phyloP scores from a whole-genome alignment of 2,329 filamentous ascomycete species.

The Alternaria brassicae region DNA sequence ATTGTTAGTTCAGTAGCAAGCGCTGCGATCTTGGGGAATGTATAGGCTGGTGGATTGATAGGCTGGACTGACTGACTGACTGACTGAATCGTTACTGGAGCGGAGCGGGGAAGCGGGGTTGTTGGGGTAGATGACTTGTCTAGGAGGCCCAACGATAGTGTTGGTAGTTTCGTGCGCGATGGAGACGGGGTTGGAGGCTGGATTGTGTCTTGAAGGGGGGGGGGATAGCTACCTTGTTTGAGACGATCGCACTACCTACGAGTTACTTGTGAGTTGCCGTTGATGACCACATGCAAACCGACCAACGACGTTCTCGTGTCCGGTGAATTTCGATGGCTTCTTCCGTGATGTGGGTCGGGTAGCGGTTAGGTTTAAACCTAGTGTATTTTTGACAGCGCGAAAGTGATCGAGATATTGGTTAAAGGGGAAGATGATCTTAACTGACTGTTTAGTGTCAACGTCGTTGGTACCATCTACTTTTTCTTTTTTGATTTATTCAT shows the following conservation, averaged over 20 bases:
- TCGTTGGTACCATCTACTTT: slow-evolving; percentile 41
- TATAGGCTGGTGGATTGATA: too few relatives aligned
- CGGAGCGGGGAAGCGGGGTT: slow-evolving; percentile 44
- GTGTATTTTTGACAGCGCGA: background rate
- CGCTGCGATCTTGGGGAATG: too few relatives aligned
- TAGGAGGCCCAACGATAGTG: slow-evolving; percentile 33
- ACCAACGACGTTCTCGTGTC: slow-evolving; percentile 45
- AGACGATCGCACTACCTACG: slow-evolving; percentile 45
- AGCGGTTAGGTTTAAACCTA: background rate
- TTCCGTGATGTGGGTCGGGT: slow-evolving; percentile 13
- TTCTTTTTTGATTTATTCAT: slow-evolving; percentile 52
- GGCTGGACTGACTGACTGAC: too few relatives aligned
- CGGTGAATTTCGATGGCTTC: slow-evolving; percentile 18
- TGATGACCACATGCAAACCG: slow-evolving; percentile 44
- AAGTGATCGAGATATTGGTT: too few relatives aligned
- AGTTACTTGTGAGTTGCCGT: slow-evolving; percentile 40
- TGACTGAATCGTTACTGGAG: slow-evolving; percentile 44
- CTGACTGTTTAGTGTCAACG: slow-evolving; percentile 35
- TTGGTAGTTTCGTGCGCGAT: slow-evolving; percentile 48
- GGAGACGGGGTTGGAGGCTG: slow-evolving; percentile 12
- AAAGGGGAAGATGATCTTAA: slow-evolving; percentile 20
- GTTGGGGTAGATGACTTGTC: slow-evolving; percentile 27
- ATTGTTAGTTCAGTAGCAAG: too few relatives aligned
- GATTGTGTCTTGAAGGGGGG: slow-evolving; percentile 8
- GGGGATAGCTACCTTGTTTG: slow-evolving; percentile 51